Conservation (phyloP, 192 early-diverging fungal genomes). For the Backusella morwellensis region DNA sequence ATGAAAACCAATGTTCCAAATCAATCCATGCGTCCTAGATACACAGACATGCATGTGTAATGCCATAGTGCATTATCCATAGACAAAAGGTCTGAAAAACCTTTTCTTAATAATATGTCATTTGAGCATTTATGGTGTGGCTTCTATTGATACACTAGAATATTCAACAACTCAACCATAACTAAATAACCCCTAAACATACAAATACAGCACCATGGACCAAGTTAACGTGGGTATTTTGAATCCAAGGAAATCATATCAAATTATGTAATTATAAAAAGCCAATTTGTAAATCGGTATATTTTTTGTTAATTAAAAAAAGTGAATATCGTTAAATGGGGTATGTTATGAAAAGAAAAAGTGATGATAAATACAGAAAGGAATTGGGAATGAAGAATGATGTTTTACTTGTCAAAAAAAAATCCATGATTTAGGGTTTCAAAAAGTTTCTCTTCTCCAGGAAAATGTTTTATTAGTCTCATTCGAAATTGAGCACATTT, state of each 20-base stretch:
- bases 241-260: conserved; percentile 41
- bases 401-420: neutral
- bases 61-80: conserved; percentile 30
- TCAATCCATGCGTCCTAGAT: neutral
- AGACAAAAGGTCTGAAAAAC: conserved; percentile 29
- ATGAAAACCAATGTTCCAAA: neutral
- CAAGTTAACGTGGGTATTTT: conserved; percentile 37
- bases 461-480: neutral
- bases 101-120: neutral
- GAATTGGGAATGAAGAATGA: neutral
- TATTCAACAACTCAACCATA: conserved; percentile 44
- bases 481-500: neutral
- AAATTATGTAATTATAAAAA: neutral
- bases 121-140: conserved; percentile 27
- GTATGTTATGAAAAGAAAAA: neutral
- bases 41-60: neutral
- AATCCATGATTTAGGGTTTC: neutral
- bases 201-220: conserved; percentile 37
- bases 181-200: conserved; percentile 36
- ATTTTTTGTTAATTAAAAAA: neutral
- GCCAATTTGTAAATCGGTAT: neutral
- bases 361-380: neutral
- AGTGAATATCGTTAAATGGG: neutral
- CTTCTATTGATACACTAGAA: conserved; percentile 37
- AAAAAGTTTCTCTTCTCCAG: neutral